These are phyloP conservation scores for Raddia distichophylla DNA, from an alignment of 176 grass and related monocot genomes.

Conservation along the genomic window DNA sequence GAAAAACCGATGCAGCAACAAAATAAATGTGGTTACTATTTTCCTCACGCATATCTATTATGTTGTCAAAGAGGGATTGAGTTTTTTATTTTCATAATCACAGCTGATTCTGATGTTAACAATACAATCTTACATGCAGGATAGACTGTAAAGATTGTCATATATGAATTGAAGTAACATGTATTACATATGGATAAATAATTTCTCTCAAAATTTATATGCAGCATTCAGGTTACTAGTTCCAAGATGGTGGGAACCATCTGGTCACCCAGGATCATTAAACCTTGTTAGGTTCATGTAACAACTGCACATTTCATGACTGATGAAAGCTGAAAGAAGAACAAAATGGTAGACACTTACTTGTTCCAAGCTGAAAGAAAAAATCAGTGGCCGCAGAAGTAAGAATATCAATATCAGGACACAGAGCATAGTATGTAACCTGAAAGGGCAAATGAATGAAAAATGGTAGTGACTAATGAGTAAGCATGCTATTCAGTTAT, in stretches of 20 bases:
- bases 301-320: conserved; percentile 5
- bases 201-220: not conserved
- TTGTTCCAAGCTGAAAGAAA: too few relatives aligned
- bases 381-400: too few relatives aligned
- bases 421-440: conserved; percentile 91
- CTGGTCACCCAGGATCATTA: not conserved
- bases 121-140: not conserved
- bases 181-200: not conserved
- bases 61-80: conserved; percentile 27
- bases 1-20: conserved; percentile 5
- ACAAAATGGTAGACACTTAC: too few relatives aligned
- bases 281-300: not conserved
- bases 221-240: not conserved
- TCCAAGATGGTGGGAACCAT: conserved; percentile 8
- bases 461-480: conserved; percentile 20
- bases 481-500: not conserved
- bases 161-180: conserved; percentile 5
- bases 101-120: conserved; percentile 21
- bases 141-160: conserved; percentile 9
- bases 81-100: not conserved
- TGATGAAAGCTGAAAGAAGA: conserved; percentile 10
- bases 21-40: conserved; percentile 19
- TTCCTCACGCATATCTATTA: conserved; percentile 10
- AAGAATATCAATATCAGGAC: too few relatives aligned
- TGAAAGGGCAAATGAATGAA: conserved; percentile 44